Percentiles rank a stretch among this genome's conserved stretches.
Evolutionary conservation across 2,329 filamentous ascomycete species (phyloP).

Genomic region (Teratosphaeria pseudoeucalypti): DNA sequence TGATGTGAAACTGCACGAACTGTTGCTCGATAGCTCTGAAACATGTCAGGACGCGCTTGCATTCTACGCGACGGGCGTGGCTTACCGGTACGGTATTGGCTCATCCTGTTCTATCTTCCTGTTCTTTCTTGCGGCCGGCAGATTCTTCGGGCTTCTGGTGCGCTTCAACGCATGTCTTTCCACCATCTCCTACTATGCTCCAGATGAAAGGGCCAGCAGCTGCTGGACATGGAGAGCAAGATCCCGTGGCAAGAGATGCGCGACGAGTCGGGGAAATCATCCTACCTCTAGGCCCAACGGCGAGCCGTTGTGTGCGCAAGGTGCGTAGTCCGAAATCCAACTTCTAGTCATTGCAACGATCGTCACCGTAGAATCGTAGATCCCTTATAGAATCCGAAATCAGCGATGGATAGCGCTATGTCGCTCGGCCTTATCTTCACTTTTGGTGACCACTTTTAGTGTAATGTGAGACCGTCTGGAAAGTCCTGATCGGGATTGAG

Average conservation of each 20-base stretch:
- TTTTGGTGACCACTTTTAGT: neutral
- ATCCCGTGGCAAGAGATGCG: neutral
- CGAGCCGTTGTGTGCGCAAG: neutral
- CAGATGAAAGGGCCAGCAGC: neutral
- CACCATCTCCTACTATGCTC: neutral
- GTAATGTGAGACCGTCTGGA: neutral
- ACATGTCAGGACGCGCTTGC: neutral
- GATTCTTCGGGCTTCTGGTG: slow-evolving; percentile 5
- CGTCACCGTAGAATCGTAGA: neutral
- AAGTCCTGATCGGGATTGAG: neutral
- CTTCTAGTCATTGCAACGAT: neutral
- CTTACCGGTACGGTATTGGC: slow-evolving; percentile 11
- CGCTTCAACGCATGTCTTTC: slow-evolving; percentile 1
- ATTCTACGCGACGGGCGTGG: neutral
- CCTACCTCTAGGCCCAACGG: neutral
- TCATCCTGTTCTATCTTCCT: slow-evolving; percentile 7
- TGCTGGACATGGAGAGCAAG: neutral
- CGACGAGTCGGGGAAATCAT: neutral
- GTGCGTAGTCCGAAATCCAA: neutral
- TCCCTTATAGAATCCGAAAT: neutral
- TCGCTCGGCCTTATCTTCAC: neutral
- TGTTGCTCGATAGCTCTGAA: slow-evolving; percentile 13
- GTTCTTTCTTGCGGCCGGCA: neutral
- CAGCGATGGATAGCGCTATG: neutral
- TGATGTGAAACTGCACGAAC: slow-evolving; percentile 15